Evolutionary conservation across 2,329 filamentous ascomycete genomes (phyloP).

Genomic region (Rhynchosporium secalis): DNA sequence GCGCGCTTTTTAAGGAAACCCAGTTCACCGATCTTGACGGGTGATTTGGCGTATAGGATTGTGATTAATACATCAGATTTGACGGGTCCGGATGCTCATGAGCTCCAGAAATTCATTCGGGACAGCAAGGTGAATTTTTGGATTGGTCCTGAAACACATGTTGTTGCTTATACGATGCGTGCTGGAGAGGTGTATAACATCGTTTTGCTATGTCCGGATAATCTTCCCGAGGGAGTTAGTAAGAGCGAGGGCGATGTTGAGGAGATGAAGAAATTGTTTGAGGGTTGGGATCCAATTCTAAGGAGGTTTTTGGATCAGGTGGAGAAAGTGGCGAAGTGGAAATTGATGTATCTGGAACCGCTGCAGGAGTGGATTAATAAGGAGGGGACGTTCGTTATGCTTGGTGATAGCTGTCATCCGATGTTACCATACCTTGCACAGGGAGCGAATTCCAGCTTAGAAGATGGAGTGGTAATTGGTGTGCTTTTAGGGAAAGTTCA

Average conservation of each 20-base stretch:
- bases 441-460: slow-evolving; percentile 66
- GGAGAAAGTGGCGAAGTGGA: slow-evolving; percentile 66
- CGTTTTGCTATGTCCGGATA: slow-evolving; percentile 64
- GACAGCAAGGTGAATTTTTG: slow-evolving; percentile 59
- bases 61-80: slow-evolving; percentile 55
- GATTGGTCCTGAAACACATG: slow-evolving; percentile 62
- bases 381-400: slow-evolving; percentile 33
- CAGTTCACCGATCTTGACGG: slow-evolving; percentile 56
- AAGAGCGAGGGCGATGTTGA: slow-evolving; percentile 54
- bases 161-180: slow-evolving; percentile 61
- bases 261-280: slow-evolving; percentile 62
- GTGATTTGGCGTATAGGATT: slow-evolving; percentile 65
- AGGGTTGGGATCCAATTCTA: slow-evolving; percentile 63
- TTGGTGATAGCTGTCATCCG: slow-evolving; percentile 62
- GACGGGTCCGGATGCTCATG: slow-evolving; percentile 45
- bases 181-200: slow-evolving; percentile 63
- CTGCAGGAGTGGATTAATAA: slow-evolving; percentile 31
- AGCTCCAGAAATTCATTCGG: slow-evolving; percentile 53
- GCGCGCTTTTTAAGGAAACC: slow-evolving; percentile 48
- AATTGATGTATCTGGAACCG: slow-evolving; percentile 55
- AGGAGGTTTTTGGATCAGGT: slow-evolving; percentile 49
- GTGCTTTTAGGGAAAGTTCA: slow-evolving; percentile 54
- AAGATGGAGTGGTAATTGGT: slow-evolving; percentile 67
- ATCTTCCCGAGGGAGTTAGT: slow-evolving; percentile 55
- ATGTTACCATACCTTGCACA: slow-evolving; percentile 65